Evolutionary conservation across 164 flowering plant genomes (phyloP).

Genomic region (Magnolia officinalis): DNA sequence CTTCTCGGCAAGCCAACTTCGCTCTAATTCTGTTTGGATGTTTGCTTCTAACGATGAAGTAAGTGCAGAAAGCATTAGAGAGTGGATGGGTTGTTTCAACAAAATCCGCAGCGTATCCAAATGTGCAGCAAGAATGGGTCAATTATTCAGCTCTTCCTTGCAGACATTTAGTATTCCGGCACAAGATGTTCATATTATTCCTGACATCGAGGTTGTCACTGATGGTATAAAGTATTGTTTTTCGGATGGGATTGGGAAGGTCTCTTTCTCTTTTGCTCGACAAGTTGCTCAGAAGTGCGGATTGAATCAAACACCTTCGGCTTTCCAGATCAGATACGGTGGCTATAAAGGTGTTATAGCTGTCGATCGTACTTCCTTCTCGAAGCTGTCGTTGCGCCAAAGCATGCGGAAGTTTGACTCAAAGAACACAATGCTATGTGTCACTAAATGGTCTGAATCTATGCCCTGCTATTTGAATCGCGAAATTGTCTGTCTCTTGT

Average conservation of each 20-base stretch:
- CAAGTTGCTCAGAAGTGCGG: slow-evolving; percentile 71
- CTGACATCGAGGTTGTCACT: slow-evolving; percentile 63
- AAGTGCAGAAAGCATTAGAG: slow-evolving; percentile 63
- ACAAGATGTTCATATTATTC: slow-evolving; percentile 67
- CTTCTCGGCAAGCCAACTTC: slow-evolving; percentile 95
- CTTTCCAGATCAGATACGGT: slow-evolving; percentile 94
- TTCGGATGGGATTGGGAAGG: slow-evolving; percentile 97
- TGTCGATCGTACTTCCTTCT: slow-evolving; percentile 71
- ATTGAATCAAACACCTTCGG: slow-evolving; percentile 60
- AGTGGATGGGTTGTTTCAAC: slow-evolving; percentile 94
- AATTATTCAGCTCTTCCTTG: slow-evolving; percentile 77
- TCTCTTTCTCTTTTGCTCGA: slow-evolving; percentile 62
- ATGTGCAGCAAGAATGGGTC: slow-evolving; percentile 99
- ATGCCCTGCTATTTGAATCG: slow-evolving; percentile 88
- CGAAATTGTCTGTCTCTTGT: slow-evolving; percentile 73
- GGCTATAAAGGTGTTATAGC: slow-evolving; percentile 96
- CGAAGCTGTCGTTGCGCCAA: slow-evolving; percentile 70
- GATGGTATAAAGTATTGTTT: slow-evolving; percentile 79
- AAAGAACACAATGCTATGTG: slow-evolving; percentile 66
- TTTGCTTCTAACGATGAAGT: slow-evolving; percentile 83
- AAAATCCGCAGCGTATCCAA: slow-evolving; percentile 77
- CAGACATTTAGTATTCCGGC: slow-evolving; percentile 54
- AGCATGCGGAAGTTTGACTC: slow-evolving; percentile 96
- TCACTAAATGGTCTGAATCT: slow-evolving; percentile 68
- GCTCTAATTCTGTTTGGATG: slow-evolving; percentile 94